Percentiles rank a stretch among this genome's conserved stretches.
phyloP scores from a whole-genome alignment of 768 basidiomycete genomes.

The Xerocomellus amylosporus region DNA sequence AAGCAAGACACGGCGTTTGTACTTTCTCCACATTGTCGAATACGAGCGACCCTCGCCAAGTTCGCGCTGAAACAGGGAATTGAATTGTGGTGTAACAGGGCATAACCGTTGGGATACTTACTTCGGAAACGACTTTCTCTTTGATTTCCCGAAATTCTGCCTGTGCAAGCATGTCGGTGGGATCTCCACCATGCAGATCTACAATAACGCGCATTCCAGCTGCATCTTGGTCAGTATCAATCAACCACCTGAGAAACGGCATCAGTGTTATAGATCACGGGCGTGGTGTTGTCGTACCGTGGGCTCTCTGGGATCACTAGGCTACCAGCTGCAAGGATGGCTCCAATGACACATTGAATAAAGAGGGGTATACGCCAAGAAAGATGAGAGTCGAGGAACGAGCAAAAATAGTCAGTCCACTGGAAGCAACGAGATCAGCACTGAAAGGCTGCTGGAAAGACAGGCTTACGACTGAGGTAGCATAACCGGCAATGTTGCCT shows the following conservation, averaged over 20 bases:
- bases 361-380: slow-evolving; percentile 92
- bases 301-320: slow-evolving; percentile 89
- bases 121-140: slow-evolving; percentile 70
- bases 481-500: slow-evolving; percentile 88
- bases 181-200: slow-evolving; percentile 83
- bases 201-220: slow-evolving; percentile 85
- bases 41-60: slow-evolving; percentile 77
- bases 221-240: slow-evolving; percentile 79
- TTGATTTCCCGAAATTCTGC: slow-evolving; percentile 92
- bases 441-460: not conserved
- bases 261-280: slow-evolving; percentile 1
- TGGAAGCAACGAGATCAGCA: slow-evolving; percentile 25
- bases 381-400: slow-evolving; percentile 78
- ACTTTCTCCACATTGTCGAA: slow-evolving; percentile 78
- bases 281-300: slow-evolving; percentile 42
- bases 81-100: not conserved
- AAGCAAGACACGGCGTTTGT: slow-evolving; percentile 82
- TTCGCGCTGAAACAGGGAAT: slow-evolving; percentile 53
- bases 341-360: slow-evolving; percentile 84
- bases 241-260: slow-evolving; percentile 64
- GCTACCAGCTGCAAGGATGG: slow-evolving; percentile 74
- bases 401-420: slow-evolving; percentile 96
- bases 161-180: slow-evolving; percentile 60
- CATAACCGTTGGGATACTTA: slow-evolving; percentile 26
- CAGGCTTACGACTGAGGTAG: slow-evolving; percentile 74